These are phyloP conservation scores for Calonectria honghensis DNA, from an alignment of 2,329 filamentous ascomycete genomes.

Conservation along the genomic window DNA sequence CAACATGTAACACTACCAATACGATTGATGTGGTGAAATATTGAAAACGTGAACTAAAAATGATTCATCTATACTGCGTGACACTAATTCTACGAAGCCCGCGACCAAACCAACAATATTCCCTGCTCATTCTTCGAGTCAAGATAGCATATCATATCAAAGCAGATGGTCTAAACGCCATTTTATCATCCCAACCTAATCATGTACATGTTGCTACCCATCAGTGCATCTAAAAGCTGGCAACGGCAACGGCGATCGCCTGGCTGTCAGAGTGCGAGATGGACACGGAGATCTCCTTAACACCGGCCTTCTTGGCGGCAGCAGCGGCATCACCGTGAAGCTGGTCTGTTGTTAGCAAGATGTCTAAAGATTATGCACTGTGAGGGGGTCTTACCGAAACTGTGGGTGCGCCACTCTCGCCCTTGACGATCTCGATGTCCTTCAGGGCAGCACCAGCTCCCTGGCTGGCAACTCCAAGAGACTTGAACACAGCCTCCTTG, in stretches of 20 bases:
- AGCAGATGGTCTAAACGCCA: conserved; percentile 54
- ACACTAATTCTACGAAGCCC: conserved; percentile 47
- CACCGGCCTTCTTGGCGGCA: conserved; percentile 89
- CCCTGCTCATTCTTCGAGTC: conserved; percentile 31
- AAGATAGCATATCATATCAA: conserved; percentile 49
- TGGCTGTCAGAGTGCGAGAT: conserved; percentile 97
- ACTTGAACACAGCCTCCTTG: conserved; percentile 99
- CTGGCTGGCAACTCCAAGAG: conserved; percentile 88
- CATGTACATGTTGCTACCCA: conserved; percentile 44
- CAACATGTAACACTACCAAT: background rate
- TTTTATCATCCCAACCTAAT: conserved; percentile 48
- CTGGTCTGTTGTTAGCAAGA: conserved; percentile 71
- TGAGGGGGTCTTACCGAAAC: conserved; percentile 81
- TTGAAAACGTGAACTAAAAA: conserved; percentile 32
- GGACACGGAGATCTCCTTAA: conserved; percentile 92
- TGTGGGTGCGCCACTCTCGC: conserved; percentile 86
- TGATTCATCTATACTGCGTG: conserved; percentile 51
- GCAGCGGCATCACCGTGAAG: conserved; percentile 89
- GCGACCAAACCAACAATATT: conserved; percentile 35
- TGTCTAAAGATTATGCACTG: conserved; percentile 24
- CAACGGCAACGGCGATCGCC: conserved; percentile 94
- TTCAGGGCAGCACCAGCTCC: conserved; percentile 92
- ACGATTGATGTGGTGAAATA: background rate
- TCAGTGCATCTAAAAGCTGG: conserved; percentile 77
- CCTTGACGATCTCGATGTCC: conserved; percentile 93